Percentiles rank a stretch among this genome's conserved stretches.
Evolutionary conservation across 495 filamentous ascomycete genomes (phyloP).

Genomic region (Hypoxylon fuscum): DNA sequence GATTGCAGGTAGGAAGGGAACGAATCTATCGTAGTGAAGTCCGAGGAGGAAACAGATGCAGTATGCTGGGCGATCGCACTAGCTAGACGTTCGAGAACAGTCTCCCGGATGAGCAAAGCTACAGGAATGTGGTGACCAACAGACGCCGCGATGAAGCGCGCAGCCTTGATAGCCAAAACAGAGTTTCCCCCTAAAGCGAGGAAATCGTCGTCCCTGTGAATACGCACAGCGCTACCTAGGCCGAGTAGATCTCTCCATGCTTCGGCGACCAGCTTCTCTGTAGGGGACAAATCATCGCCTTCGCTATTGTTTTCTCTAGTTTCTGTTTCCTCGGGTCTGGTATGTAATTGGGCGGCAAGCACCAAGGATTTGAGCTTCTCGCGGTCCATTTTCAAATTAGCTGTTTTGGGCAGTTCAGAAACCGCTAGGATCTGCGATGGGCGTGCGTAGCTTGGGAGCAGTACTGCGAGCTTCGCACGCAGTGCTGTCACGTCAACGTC

Average conservation of each 20-base stretch:
- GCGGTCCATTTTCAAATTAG: constrained; percentile 39
- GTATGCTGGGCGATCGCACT: constrained; percentile 8
- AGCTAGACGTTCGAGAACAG: constrained; percentile 5
- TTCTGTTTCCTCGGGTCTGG: not conserved
- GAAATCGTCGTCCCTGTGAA: constrained; percentile 29
- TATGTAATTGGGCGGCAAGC: not conserved
- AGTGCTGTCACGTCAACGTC: constrained; percentile 20
- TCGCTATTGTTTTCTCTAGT: not conserved
- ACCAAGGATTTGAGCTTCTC: constrained; percentile 17
- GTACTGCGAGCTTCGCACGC: not conserved
- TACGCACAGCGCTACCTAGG: constrained; percentile 3
- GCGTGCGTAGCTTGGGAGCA: constrained; percentile 34
- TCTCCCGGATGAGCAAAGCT: constrained; percentile 11
- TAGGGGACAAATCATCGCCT: not conserved
- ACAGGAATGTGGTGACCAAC: constrained; percentile 13
- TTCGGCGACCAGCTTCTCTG: constrained; percentile 6
- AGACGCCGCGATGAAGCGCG: constrained; percentile 12
- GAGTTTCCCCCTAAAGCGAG: constrained; percentile 39
- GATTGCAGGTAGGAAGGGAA: not conserved
- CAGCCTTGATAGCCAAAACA: constrained; percentile 26
- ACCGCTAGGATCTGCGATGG: constrained; percentile 34
- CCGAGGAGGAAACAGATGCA: not conserved
- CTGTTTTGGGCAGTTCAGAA: constrained; percentile 29
- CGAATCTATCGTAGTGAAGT: not conserved
- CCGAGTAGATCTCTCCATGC: constrained; percentile 14